Conservation (phyloP, 257 asterid genomes). For the Ilex asprella region DNA sequence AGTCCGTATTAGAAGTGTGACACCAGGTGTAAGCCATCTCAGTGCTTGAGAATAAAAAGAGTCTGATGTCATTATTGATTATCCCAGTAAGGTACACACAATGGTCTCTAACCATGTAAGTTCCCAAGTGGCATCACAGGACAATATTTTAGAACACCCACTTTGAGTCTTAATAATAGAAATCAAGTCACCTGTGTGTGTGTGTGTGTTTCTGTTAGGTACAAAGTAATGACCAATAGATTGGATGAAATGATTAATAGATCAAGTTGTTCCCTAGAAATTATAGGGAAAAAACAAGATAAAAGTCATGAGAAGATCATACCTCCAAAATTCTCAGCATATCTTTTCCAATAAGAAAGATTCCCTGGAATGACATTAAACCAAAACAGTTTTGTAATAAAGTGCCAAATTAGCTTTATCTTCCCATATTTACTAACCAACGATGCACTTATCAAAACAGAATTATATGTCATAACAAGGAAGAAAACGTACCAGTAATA, state of each 20-base stretch:
- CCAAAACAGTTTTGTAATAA: slow-evolving; percentile 8
- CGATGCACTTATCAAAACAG: neutral
- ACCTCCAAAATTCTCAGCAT: slow-evolving; percentile 59
- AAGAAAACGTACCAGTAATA: slow-evolving; percentile 49
- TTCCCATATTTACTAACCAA: neutral
- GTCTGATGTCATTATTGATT: too few relatives aligned
- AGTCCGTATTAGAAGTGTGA: neutral
- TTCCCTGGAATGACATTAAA: slow-evolving; percentile 44
- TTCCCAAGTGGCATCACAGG: neutral
- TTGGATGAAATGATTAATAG: neutral
- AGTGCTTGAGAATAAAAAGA: neutral
- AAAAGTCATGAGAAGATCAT: slow-evolving; percentile 8
- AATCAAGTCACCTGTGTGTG: neutral
- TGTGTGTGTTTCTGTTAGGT: neutral
- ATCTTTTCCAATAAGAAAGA: slow-evolving; percentile 60
- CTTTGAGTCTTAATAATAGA: neutral
- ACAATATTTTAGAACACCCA: neutral
- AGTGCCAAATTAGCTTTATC: slow-evolving; percentile 3
- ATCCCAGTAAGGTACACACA: too few relatives aligned
- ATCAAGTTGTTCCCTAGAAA: neutral
- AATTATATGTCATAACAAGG: too few relatives aligned
- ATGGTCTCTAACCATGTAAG: too few relatives aligned
- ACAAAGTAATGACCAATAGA: neutral
- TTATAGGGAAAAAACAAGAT: neutral
- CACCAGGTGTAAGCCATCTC: neutral